phyloP scores from a whole-genome alignment of 2,329 filamentous ascomycete species.

The Aspergillus luchuensis region DNA sequence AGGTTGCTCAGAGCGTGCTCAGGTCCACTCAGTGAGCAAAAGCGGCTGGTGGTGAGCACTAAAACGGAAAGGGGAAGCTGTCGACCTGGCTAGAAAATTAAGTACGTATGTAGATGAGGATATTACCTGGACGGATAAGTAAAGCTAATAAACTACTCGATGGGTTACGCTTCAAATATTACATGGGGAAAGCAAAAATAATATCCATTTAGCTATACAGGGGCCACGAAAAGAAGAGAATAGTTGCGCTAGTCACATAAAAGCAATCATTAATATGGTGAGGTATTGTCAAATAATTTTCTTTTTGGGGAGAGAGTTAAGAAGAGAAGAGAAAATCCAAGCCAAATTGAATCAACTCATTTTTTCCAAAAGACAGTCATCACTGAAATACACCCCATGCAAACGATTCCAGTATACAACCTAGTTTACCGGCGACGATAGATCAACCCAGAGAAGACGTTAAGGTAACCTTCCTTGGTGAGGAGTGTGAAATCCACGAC shows the following conservation, averaged over 20 bases:
- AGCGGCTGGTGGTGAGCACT: too few species aligned
- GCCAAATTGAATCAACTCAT: constrained; percentile 8
- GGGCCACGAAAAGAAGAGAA: background rate
- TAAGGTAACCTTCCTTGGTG: constrained; percentile 46
- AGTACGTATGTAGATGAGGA: too few species aligned
- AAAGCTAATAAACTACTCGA: too few species aligned
- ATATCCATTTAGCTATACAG: background rate
- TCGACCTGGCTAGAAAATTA: too few species aligned
- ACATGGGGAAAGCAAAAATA: too few species aligned
- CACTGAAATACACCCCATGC: background rate
- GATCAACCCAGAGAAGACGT: constrained; percentile 42
- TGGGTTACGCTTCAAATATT: too few species aligned
- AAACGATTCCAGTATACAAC: background rate
- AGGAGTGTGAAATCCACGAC: constrained; percentile 45
- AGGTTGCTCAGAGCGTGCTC: too few species aligned
- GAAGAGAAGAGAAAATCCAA: constrained; percentile 2
- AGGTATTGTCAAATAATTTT: background rate
- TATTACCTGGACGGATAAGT: too few species aligned
- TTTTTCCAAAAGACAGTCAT: constrained; percentile 1
- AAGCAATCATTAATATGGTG: background rate
- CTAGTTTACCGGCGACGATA: constrained; percentile 34
- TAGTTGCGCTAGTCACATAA: background rate
- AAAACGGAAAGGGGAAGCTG: too few species aligned
- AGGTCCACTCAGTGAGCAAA: too few species aligned
- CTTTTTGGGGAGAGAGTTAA: background rate